Evolutionary conservation across 1,284 basidiomycete genomes (phyloP), one percentile per base, ranked within the genome.

Genomic region (Termitomyces sp.): DNA sequence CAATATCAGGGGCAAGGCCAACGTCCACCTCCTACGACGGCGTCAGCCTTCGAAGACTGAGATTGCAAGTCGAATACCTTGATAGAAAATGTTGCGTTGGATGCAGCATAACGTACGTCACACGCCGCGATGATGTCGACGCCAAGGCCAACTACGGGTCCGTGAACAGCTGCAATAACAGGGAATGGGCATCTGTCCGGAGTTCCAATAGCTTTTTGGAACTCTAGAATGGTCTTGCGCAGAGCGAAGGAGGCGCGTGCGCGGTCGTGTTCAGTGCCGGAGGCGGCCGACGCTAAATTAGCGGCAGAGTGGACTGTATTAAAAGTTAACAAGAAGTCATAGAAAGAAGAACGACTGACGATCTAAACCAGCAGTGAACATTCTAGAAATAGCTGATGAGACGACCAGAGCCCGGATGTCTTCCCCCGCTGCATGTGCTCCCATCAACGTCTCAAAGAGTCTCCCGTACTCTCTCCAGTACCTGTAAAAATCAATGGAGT

Each of bases 1-100:
- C 94, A 47, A 96, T 88, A 68, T 97, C 94, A 1, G 94, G 90
- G 2, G 94, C 93, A 0, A 97, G 76, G 0, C 92, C 94, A 7
- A 94, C 82, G 64, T 94, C 92, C 7, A 94, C 89, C 79, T 98
- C 94, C 90, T 92, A 33, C 17, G n/a, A 65, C 28, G 44, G 26
- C 26, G 26, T 47, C 13, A 47, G 44, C 40, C 8, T 49, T 31
- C 17, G 36, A 41, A n/a, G 49, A 28, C 50, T 38, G 33, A 52
- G 17, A 38, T 30, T 7, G 40, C 12, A 4, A 39, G 30, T 46
- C 19, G 54, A 64, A 7, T 46, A 86, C 90, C 73, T 93, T 92
- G 72, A 97, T 90, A 15, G 83, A 81, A 65, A 97, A 92, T 1
- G 67, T 64, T 0, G 83, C 70, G 59, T 85, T 76, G 0, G 80